These are phyloP conservation scores for Biscutella auriculata DNA, from an alignment of 441 rosid species.

Conservation along the genomic window DNA sequence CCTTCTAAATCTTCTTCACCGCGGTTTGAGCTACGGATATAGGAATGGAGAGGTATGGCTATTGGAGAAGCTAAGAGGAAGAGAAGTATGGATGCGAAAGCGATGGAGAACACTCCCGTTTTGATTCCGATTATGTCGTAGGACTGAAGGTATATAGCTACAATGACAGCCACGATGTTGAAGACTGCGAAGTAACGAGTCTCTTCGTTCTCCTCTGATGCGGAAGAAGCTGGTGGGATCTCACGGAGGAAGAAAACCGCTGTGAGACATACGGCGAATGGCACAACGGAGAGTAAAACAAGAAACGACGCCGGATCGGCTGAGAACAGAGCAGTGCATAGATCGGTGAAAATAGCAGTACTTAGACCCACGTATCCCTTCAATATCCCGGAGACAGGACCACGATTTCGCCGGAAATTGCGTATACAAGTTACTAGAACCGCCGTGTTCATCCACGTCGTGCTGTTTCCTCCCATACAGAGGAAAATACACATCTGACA, in stretches of 20 bases:
- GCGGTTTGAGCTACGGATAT: not conserved
- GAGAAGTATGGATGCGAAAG: slow-evolving; percentile 31
- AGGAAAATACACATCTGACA: slow-evolving; percentile 43
- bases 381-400: slow-evolving; percentile 44
- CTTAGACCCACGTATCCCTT: slow-evolving; percentile 46
- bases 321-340: slow-evolving; percentile 42
- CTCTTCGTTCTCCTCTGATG: slow-evolving; percentile 26
- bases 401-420: slow-evolving; percentile 42
- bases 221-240: slow-evolving; percentile 22
- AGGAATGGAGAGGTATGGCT: slow-evolving; percentile 28
- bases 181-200: slow-evolving; percentile 31
- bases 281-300: slow-evolving; percentile 35
- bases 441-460: slow-evolving; percentile 61
- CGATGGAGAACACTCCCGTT: slow-evolving; percentile 24
- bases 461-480: slow-evolving; percentile 53
- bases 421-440: slow-evolving; percentile 46
- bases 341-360: slow-evolving; percentile 51
- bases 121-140: slow-evolving; percentile 35
- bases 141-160: slow-evolving; percentile 39
- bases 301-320: slow-evolving; percentile 33
- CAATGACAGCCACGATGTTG: slow-evolving; percentile 32
- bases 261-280: slow-evolving; percentile 36
- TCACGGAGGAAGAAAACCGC: slow-evolving; percentile 43
- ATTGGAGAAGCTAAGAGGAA: slow-evolving; percentile 35
- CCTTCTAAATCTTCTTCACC: slow-evolving; percentile 26